Conservation (phyloP, 1,139 yeast species). For the Taiozyma sp. region DNA sequence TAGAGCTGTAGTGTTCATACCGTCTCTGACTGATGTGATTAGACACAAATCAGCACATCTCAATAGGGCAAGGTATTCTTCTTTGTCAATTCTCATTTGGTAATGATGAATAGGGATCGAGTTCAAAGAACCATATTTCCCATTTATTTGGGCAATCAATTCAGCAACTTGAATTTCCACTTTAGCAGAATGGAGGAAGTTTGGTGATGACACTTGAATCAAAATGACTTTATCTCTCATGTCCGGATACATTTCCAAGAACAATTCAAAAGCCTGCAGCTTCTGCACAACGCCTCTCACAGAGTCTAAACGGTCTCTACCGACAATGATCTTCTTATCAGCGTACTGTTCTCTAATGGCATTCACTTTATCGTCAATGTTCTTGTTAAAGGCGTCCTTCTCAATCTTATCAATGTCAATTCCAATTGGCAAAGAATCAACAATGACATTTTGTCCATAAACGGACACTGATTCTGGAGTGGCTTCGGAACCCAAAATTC, state of each 20-base stretch:
- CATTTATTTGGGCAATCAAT: slow-evolving; percentile 71
- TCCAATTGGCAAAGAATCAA: slow-evolving; percentile 79
- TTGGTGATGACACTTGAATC: slow-evolving; percentile 86
- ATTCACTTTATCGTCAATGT: slow-evolving; percentile 39
- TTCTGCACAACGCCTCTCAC: slow-evolving; percentile 84
- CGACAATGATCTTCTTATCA: slow-evolving; percentile 72
- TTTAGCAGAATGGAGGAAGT: slow-evolving; percentile 33
- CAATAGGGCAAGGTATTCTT: slow-evolving; percentile 82
- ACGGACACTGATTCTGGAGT: slow-evolving; percentile 58
- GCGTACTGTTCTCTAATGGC: slow-evolving; percentile 63
- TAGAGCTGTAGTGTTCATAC: slow-evolving; percentile 92
- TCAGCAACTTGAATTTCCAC: slow-evolving; percentile 79
- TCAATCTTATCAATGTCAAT: slow-evolving; percentile 67
- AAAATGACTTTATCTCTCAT: slow-evolving; percentile 85
- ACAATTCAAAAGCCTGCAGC: slow-evolving; percentile 73
- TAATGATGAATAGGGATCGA: slow-evolving; percentile 86
- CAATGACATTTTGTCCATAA: slow-evolving; percentile 69
- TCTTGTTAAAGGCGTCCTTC: slow-evolving; percentile 43
- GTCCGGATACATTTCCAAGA: slow-evolving; percentile 84
- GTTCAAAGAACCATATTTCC: slow-evolving; percentile 74
- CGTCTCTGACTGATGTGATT: slow-evolving; percentile 89
- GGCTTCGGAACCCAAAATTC: slow-evolving; percentile 66
- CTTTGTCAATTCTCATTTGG: slow-evolving; percentile 82
- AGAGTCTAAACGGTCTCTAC: slow-evolving; percentile 74
- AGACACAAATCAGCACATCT: slow-evolving; percentile 88